These are phyloP conservation scores for Neopestalotiopsis sp. DNA, from an alignment of 2,329 filamentous ascomycete species.

Conservation along the genomic window DNA sequence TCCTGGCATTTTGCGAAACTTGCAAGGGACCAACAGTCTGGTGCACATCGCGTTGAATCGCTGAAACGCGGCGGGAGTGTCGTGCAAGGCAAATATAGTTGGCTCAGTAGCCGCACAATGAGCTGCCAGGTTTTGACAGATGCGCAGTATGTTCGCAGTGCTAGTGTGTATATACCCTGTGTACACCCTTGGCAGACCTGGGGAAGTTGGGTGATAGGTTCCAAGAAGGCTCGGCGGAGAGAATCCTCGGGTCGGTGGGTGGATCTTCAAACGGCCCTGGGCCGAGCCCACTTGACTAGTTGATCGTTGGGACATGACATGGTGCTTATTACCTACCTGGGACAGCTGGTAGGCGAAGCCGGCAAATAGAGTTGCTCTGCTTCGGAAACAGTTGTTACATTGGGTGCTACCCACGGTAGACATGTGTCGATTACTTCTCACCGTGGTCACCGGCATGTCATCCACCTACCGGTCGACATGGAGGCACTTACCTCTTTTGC, in stretches of 20 bases:
- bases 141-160: background rate
- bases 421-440: background rate
- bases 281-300: background rate
- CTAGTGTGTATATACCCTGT: background rate
- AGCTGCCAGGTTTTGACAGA: background rate
- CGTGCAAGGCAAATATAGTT: background rate
- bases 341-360: background rate
- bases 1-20: conserved; percentile 12
- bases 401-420: background rate
- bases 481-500: no score
- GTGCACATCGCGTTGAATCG: conserved; percentile 4
- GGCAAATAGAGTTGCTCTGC: background rate
- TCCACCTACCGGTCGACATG: background rate
- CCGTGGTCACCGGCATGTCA: background rate
- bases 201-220: background rate
- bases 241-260: background rate
- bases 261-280: background rate
- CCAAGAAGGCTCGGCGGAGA: background rate
- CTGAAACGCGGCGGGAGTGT: conserved; percentile 2
- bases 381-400: background rate
- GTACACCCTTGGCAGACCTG: background rate
- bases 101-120: background rate
- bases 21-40: conserved; percentile 3
- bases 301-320: background rate
- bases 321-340: background rate